phyloP scores from a whole-genome alignment of 768 basidiomycete genomes.

The Porpolomopsis calyptriformis region DNA sequence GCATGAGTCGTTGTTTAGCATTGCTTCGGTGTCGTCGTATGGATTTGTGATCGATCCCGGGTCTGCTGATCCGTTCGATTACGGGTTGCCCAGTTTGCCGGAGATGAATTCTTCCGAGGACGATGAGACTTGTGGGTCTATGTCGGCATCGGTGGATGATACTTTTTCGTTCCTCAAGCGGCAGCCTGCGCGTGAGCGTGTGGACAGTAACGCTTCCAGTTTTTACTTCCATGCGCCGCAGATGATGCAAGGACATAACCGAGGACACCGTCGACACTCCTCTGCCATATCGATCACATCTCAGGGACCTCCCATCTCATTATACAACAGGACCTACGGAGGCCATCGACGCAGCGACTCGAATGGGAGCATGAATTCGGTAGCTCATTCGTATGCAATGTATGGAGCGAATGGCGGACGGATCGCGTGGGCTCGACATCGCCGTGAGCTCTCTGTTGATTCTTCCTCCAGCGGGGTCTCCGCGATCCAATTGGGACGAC shows the following conservation, averaged over 20 bases:
- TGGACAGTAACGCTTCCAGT: conserved; percentile 69
- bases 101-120: conserved; percentile 53
- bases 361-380: conserved; percentile 43
- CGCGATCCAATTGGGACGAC: conserved; percentile 46
- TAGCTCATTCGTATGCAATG: conserved; percentile 45
- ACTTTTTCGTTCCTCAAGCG: conserved; percentile 55
- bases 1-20: conserved; percentile 57
- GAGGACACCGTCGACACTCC: conserved; percentile 51
- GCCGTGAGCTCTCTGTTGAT: conserved; percentile 48
- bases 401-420: conserved; percentile 45
- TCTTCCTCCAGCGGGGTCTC: conserved; percentile 60
- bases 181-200: conserved; percentile 35
- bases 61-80: conserved; percentile 63
- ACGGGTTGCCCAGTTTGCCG: conserved; percentile 41
- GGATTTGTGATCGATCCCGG: conserved; percentile 58
- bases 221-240: conserved; percentile 55
- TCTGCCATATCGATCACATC: conserved; percentile 47
- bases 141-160: conserved; percentile 56
- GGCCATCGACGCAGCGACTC: conserved; percentile 49
- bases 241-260: conserved; percentile 22
- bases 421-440: conserved; percentile 50
- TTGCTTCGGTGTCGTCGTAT: conserved; percentile 73
- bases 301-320: conserved; percentile 54
- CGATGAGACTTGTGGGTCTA: conserved; percentile 48
- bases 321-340: conserved; percentile 58